Conservation (phyloP, 2,329 filamentous ascomycete species). For the Coniella lustricola region DNA sequence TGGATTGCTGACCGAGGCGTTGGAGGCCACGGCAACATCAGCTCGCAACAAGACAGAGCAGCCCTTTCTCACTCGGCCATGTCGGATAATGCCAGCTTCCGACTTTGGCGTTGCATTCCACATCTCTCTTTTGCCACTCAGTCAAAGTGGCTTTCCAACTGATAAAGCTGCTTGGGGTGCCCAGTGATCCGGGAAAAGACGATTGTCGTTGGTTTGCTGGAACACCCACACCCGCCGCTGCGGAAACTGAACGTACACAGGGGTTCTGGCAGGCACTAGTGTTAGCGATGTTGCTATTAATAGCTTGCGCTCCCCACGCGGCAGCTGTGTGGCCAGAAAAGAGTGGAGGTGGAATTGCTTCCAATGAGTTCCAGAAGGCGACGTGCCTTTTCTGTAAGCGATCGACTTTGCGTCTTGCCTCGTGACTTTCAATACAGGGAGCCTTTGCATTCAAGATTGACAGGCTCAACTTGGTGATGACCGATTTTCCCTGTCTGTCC, state of each 20-base stretch:
- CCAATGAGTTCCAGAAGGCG: conserved; percentile 3
- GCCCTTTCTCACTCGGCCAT: no score
- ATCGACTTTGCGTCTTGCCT: not conserved
- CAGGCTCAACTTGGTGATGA: no score
- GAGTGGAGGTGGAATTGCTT: conserved; percentile 1
- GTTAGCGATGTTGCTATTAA: not conserved
- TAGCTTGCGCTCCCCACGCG: not conserved
- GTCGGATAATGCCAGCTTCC: no score
- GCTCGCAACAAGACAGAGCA: no score
- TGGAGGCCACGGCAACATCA: not conserved
- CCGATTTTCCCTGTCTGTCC: no score
- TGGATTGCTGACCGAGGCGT: not conserved
- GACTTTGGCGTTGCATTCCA: no score
- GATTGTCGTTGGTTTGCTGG: conserved; percentile 6
- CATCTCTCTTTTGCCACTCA: no score
- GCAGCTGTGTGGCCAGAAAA: not conserved
- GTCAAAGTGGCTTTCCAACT: not conserved
- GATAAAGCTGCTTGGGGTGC: no score
- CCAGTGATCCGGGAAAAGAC: no score
- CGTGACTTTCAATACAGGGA: not conserved
- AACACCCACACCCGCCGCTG: conserved; percentile 6
- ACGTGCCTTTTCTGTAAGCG: not conserved
- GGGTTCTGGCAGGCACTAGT: conserved; percentile 2
- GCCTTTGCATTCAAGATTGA: no score
- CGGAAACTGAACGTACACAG: conserved; percentile 8